phyloP scores from a whole-genome alignment of 805 yeast species.

The Candida michaelii region DNA sequence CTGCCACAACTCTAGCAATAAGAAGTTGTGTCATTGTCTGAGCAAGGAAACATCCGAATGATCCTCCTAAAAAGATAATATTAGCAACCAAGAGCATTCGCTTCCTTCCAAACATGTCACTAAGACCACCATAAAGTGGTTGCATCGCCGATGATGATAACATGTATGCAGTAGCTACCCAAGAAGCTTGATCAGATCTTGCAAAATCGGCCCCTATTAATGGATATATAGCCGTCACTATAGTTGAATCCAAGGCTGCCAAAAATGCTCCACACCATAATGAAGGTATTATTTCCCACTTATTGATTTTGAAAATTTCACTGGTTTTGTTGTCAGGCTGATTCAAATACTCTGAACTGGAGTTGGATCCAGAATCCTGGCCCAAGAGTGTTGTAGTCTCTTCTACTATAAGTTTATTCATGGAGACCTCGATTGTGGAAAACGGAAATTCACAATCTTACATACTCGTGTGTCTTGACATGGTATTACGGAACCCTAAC shows the following conservation, averaged over 20 bases:
- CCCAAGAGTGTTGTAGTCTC: not conserved
- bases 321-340: not conserved
- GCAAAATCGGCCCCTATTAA: conserved; percentile 63
- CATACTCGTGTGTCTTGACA: too few species aligned
- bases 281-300: conserved; percentile 11
- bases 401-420: not conserved
- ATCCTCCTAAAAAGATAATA: conserved; percentile 38
- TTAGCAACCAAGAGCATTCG: conserved; percentile 46
- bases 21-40: conserved; percentile 45
- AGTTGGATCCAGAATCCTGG: not conserved
- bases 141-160: conserved; percentile 68
- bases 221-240: conserved; percentile 62
- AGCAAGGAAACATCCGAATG: conserved; percentile 50
- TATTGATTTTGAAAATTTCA: not conserved
- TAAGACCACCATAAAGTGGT: conserved; percentile 66
- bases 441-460: not conserved
- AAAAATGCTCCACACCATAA: conserved; percentile 24
- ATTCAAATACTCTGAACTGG: not conserved
- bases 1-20: conserved; percentile 52
- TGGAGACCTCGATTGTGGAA: too few species aligned
- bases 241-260: conserved; percentile 67
- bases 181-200: conserved; percentile 59
- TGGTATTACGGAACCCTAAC: too few species aligned
- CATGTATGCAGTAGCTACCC: conserved; percentile 71
- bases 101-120: conserved; percentile 71